Evolutionary conservation across 257 asterid species (phyloP), one percentile per base, ranked within the genome.

Genomic region (Ehretia macrophylla): DNA sequence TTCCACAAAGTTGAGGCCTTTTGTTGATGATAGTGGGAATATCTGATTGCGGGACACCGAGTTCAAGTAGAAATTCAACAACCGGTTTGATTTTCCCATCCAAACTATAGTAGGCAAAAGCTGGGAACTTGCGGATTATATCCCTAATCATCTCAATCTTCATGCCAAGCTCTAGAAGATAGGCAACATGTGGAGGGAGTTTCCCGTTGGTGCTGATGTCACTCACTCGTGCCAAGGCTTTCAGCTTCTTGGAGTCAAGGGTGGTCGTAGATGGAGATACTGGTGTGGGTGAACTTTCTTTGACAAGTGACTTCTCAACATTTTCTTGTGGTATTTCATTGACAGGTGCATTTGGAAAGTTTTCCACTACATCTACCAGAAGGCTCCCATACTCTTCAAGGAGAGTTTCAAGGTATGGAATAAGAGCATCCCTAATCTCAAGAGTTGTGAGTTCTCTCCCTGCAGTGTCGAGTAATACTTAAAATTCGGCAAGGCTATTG

Each of bases 1-100:
- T 92, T 55, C 99, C 97, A 74, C 96, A 86, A 55, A 92, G 95
- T 71, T 86, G 99, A 81, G 97, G 99, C 77, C 99, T 76, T 75
- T 83, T 86, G 72, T 62, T 76, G 55, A 92, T 66, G 62, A 92
- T 88, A 18, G 66, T 74, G 48, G 95, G 91, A 51, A 92, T 86
- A 52, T 86, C 87, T 0, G 79, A 68, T 67, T 79, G 81, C 14
- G 85, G 81, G 42, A 92, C 73, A 5, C 99, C 97, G 44, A 88
- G 80, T 59, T 86, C 85, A 21, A 92, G 83, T 65, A 92, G 97
- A 73, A 88, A 92, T 44, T 88, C 96, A 40, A 92, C 94, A 4
- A 84, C 79, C 0, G 96, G 99, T 69, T 81, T 92, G 75, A 92
- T 86, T 69, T 92, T 88, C n/a, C 99, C 92, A 21, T 92, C 99